These are phyloP conservation scores for Sedum album DNA, from an alignment of 164 flowering plant species.

Conservation along the genomic window DNA sequence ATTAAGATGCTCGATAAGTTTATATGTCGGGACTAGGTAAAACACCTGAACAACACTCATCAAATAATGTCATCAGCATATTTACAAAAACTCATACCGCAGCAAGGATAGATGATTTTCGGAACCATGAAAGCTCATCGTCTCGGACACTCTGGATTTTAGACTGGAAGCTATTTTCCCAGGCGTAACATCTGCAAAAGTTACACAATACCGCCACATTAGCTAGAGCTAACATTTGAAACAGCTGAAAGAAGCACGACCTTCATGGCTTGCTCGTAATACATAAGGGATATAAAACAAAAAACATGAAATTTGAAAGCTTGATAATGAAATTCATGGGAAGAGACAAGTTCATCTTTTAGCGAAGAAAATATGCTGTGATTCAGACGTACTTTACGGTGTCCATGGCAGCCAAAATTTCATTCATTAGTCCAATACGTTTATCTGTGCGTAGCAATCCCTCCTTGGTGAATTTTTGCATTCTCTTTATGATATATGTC, in stretches of 20 bases:
- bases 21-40: neutral
- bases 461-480: slow-evolving; percentile 80
- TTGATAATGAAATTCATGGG: neutral
- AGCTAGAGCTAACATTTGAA: neutral
- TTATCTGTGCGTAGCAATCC: slow-evolving; percentile 96
- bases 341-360: neutral
- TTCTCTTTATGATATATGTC: slow-evolving; percentile 77
- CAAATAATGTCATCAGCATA: neutral
- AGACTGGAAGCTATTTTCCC: slow-evolving; percentile 85
- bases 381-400: slow-evolving; percentile 73
- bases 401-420: slow-evolving; percentile 97
- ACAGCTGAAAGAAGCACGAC: neutral
- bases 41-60: neutral
- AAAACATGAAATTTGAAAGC: neutral
- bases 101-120: slow-evolving; percentile 63
- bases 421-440: slow-evolving; percentile 97
- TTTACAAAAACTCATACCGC: slow-evolving; percentile 47
- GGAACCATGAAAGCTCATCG: slow-evolving; percentile 92
- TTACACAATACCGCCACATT: neutral
- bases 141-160: slow-evolving; percentile 65
- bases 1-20: neutral
- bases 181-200: slow-evolving; percentile 83
- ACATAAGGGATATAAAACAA: neutral
- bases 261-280: neutral
- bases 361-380: neutral